Base-by-base conservation (phyloP, 257 asterid species). In the Ophiorrhiza pumila region DNA sequence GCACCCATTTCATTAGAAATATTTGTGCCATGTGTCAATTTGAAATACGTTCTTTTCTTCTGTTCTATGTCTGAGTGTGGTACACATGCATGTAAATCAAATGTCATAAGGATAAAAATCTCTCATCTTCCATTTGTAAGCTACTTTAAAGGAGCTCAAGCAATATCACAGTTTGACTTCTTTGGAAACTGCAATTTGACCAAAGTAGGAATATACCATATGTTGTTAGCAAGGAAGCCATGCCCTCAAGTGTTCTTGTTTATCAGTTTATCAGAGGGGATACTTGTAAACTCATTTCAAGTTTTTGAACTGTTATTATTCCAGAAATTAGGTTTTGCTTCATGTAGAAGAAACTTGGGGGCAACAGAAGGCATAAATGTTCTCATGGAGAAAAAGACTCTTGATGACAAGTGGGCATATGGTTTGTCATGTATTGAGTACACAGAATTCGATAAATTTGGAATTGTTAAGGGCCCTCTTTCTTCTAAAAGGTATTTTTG, bases 361-460 rank as follows among this genome's bases (percentile, higher is more conserved):
- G 99, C 99, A 64, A 95, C 98, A 57, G 99, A 95, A 83, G 99
- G 99, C 79, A 86, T 95, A 85, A 95, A 95, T 82, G 98, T 90
- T 71, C 88, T 92, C 71, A 81, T 92, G 57, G 97, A 95, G 92
- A 94, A 89, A 85, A 90, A 79, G 84, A 82, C 79, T 77, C 71
- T 60, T 41, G 95, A 92, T 82, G 96, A 96, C 70, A 87, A 89
- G 69, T 95, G 99, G 99, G 80, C 89, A 67, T 95, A 89, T 86
- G 99, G 99, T 73, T 68, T 88, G 53, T 90, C 99, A 68, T 95
- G 98, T 73, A 89, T 95, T 20, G 99, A 95, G 77, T 95, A 95
- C 85, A 95, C 99, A 12, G 99, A 95, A 83, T 95, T 95, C 58
- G 90, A 95, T 80, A 92, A 90, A 84, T 95, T 88, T 85, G 98